A percentile compares a stretch with the other conserved stretches of the same genome.
These are phyloP conservation scores for Boletus chippewaensis DNA, from an alignment of 1,284 basidiomycete species.

Conservation along the genomic window DNA sequence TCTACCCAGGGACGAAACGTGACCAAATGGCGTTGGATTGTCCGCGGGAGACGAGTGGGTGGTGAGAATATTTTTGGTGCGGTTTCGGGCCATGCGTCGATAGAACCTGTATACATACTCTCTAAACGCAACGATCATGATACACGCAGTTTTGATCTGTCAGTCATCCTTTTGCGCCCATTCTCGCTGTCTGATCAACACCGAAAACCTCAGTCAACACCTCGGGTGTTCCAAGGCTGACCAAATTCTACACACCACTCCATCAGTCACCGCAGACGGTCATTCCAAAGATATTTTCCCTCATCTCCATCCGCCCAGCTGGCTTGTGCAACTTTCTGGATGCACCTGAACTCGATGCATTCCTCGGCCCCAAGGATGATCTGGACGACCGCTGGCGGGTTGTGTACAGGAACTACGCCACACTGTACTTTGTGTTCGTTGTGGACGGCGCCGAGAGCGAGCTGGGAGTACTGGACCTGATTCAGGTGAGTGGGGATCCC, in stretches of 20 bases:
- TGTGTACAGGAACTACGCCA: constrained; percentile 86
- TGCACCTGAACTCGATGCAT: constrained; percentile 81
- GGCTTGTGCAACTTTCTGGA: constrained; percentile 91
- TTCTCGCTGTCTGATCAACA: constrained; percentile 34
- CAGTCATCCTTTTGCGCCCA: constrained; percentile 34
- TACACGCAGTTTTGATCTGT: constrained; percentile 82
- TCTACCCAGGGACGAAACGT: constrained; percentile 57
- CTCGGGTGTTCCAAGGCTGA: constrained; percentile 83
- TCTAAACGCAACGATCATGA: constrained; percentile 48
- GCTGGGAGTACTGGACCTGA: constrained; percentile 91
- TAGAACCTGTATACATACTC: not conserved
- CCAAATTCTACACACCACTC: constrained; percentile 92
- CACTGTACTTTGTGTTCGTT: constrained; percentile 95
- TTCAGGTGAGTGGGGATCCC: constrained; percentile 63
- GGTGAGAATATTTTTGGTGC: not conserved
- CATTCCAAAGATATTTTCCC: constrained; percentile 78
- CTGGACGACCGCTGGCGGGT: constrained; percentile 61
- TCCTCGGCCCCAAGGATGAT: constrained; percentile 53
- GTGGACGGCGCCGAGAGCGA: constrained; percentile 95
- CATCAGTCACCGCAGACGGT: constrained; percentile 69
- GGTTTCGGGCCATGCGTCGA: not conserved
- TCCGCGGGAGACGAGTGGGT: constrained; percentile 1
- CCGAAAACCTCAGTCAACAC: constrained; percentile 62
- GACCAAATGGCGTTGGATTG: constrained; percentile 2
- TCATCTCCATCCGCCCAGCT: constrained; percentile 70